These are phyloP conservation scores for Dactylellina parvicollis DNA, from an alignment of 2,329 filamentous ascomycete species.

Conservation along the genomic window DNA sequence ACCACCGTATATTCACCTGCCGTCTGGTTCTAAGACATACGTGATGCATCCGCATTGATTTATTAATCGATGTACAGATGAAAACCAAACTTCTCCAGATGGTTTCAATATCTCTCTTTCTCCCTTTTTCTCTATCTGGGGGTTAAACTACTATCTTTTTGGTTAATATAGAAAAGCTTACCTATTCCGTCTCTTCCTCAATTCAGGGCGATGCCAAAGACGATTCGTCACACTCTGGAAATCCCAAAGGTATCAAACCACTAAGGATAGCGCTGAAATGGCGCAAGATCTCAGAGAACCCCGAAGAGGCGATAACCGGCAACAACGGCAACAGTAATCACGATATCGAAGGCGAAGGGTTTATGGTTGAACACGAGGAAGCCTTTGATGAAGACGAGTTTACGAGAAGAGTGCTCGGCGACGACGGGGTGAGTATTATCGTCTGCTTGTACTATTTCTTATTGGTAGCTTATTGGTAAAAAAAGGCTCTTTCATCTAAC, in stretches of 20 bases:
- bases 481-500: not conserved
- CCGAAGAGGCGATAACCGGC: constrained; percentile 38
- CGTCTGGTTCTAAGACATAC: not conserved
- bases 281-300: constrained; percentile 48
- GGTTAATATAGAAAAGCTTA: constrained; percentile 24
- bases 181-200: not conserved
- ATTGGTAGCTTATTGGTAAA: not conserved
- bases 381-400: constrained; percentile 51
- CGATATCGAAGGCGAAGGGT: constrained; percentile 50
- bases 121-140: not conserved
- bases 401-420: constrained; percentile 42
- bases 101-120: not conserved
- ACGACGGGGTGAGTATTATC: constrained; percentile 46
- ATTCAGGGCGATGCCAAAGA: constrained; percentile 21
- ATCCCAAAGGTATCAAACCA: constrained; percentile 19
- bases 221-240: not conserved
- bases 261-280: constrained; percentile 44
- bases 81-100: not conserved
- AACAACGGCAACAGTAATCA: constrained; percentile 17
- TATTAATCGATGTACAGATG: not conserved
- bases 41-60: not conserved
- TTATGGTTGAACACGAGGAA: constrained; percentile 51
- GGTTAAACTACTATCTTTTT: not conserved
- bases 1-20: constrained; percentile 19
- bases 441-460: constrained; percentile 16